Evolutionary conservation across 495 filamentous ascomycete species (phyloP).

Genomic region (Aspergillus carlsbadensis): DNA sequence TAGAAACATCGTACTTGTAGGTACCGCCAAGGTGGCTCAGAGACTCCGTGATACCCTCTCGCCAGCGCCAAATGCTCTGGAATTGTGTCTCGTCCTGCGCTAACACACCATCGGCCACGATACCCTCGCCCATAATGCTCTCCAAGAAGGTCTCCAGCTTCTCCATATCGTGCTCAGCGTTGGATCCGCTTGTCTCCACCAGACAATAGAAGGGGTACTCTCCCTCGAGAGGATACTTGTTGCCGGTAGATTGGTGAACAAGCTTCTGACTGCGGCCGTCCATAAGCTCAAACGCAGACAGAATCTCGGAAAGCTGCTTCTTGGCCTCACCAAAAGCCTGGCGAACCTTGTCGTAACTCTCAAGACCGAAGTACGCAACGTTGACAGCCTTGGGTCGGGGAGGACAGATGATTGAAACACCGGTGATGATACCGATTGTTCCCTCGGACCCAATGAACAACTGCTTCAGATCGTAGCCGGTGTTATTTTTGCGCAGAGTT

Average conservation of each 20-base stretch:
- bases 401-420: constrained; percentile 83
- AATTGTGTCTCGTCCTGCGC: constrained; percentile 92
- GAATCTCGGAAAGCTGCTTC: constrained; percentile 84
- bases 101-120: constrained; percentile 82
- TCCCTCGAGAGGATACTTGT: constrained; percentile 75
- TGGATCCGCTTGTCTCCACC: constrained; percentile 92
- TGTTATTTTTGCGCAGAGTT: constrained; percentile 94
- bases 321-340: constrained; percentile 83
- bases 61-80: constrained; percentile 82
- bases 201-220: constrained; percentile 93
- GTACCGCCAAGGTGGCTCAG: constrained; percentile 89
- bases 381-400: constrained; percentile 81
- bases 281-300: constrained; percentile 98
- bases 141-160: constrained; percentile 89
- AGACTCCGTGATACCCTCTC: constrained; percentile 88
- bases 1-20: constrained; percentile 98
- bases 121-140: constrained; percentile 78
- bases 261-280: constrained; percentile 76
- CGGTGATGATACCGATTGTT: constrained; percentile 92
- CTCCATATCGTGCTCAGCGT: constrained; percentile 85
- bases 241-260: constrained; percentile 70
- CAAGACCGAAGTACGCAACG: constrained; percentile 85
- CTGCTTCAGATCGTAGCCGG: constrained; percentile 96
- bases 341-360: constrained; percentile 83
- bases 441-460: constrained; percentile 95